A percentile compares a stretch with the other conserved stretches of the same genome.
phyloP scores from a whole-genome alignment of 192 early-diverging fungal species.

The Coemansia sp. region DNA sequence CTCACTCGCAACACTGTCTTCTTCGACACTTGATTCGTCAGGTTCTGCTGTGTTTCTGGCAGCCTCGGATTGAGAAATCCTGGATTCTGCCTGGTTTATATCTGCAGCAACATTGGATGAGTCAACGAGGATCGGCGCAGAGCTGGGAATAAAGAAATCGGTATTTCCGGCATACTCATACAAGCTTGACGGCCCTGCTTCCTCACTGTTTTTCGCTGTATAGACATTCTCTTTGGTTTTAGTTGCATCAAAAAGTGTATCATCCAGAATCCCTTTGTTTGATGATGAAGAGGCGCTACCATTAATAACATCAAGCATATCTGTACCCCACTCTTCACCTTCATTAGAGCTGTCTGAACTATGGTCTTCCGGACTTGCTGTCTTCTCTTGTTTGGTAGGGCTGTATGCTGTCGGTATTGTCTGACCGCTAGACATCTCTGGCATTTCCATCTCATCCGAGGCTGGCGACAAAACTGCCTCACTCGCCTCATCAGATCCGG shows the following conservation, averaged over 20 bases:
- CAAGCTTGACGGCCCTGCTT: background rate
- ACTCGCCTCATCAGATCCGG: no score
- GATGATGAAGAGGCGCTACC: background rate
- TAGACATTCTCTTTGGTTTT: background rate
- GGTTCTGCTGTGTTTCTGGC: background rate
- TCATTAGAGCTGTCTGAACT: background rate
- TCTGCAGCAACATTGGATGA: background rate
- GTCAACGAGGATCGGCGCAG: background rate
- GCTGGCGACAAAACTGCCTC: no score
- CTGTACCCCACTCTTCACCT: background rate
- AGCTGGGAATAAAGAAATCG: background rate
- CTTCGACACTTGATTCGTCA: background rate
- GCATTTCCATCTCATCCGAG: no score
- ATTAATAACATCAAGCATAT: background rate
- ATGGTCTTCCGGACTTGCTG: background rate
- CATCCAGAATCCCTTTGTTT: background rate
- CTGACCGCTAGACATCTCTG: background rate
- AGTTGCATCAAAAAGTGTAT: background rate
- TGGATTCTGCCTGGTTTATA: background rate
- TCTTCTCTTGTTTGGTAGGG: background rate
- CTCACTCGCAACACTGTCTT: constrained; percentile 10
- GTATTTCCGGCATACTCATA: background rate
- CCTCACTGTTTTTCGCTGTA: background rate
- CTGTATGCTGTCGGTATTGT: background rate
- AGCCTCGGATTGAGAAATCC: background rate